phyloP scores from a whole-genome alignment of 2,329 filamentous ascomycete species.

The Aureobasidium uvarum region DNA sequence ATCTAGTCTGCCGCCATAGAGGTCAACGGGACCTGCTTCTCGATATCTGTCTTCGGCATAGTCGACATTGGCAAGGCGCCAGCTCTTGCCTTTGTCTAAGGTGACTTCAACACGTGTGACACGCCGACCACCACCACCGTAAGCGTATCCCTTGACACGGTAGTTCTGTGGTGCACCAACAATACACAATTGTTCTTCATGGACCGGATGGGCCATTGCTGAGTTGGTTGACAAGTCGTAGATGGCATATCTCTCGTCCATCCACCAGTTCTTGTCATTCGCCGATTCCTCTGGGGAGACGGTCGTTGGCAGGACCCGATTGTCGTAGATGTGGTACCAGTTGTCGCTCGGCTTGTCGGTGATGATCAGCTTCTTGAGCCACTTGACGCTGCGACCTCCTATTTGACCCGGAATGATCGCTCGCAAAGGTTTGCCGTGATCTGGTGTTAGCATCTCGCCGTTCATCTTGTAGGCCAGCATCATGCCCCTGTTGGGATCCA shows the following conservation, averaged over 20 bases:
- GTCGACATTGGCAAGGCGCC: slow-evolving; percentile 71
- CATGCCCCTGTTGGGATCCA: slow-evolving; percentile 78
- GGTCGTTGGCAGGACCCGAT: slow-evolving; percentile 83
- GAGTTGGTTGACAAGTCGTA: slow-evolving; percentile 90
- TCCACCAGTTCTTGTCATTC: slow-evolving; percentile 74
- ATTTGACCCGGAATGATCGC: slow-evolving; percentile 88
- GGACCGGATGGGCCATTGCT: slow-evolving; percentile 73
- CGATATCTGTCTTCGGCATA: slow-evolving; percentile 88
- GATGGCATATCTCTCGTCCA: slow-evolving; percentile 85
- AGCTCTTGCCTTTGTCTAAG: slow-evolving; percentile 76
- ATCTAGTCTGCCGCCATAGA: slow-evolving; percentile 76
- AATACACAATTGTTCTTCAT: slow-evolving; percentile 65
- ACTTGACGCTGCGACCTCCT: slow-evolving; percentile 88
- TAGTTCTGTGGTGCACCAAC: slow-evolving; percentile 54
- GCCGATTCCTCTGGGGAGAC: slow-evolving; percentile 77
- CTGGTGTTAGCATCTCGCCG: slow-evolving; percentile 72
- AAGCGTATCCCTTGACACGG: slow-evolving; percentile 76
- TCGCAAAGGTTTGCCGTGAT: slow-evolving; percentile 81
- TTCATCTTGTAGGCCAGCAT: slow-evolving; percentile 93
- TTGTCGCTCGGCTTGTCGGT: slow-evolving; percentile 80
- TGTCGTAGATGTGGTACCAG: slow-evolving; percentile 96
- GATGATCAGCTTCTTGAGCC: slow-evolving; percentile 78
- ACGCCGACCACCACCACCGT: slow-evolving; percentile 79
- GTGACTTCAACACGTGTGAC: slow-evolving; percentile 81
- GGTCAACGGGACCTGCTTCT: slow-evolving; percentile 57